Base-by-base conservation (phyloP, 2,329 filamentous ascomycete species). In the Penicillium frequentans region DNA sequence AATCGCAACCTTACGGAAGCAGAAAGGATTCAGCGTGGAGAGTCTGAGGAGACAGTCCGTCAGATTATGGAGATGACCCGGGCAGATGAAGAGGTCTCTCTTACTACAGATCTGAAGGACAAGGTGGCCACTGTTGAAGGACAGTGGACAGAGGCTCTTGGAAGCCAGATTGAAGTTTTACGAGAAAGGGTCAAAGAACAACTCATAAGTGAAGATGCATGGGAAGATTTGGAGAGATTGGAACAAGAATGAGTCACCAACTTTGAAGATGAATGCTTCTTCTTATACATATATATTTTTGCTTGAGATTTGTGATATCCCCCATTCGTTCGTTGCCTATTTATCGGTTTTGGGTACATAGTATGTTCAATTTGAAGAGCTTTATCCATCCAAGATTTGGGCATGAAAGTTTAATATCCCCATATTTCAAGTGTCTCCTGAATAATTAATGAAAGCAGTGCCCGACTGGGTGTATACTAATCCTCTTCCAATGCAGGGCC, bases 101-200 rank as follows among this genome's bases (percentile, higher is more conserved):
- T 97, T 68, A 96, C 92, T 7, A 86, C 88, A 49, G 93, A 97
- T 69, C 75, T 98, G 64, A 95, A 98, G 77, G 93, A 97, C 69
- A 96, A 96, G 75, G 95, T 97, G 2, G 85, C 88, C 31, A 86
- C 93, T 61, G 90, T 98, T 33, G 92, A 96, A 75, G 89, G 91
- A 54, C 91, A 96, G 75, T 98, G 95, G 93, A 81, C 84, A 35
- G 90, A 91, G 67, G 92, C 90, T 5, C 79, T 98, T n/a, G 93
- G 93, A 1, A 86, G 87, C 60, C 85, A 87, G 54, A 82, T 98
- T 65, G 84, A 84, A 59, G 83, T 81, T 16, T 87, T 93, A 60
- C 93, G 90, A 75, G 85, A 86, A 70, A 81, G 89, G 52, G 88
- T 96, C 0, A 87, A 87, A 53, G 83, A 82, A 29, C 93, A 87